These are phyloP conservation scores for Kluyveromyces marxianus DNA, from an alignment of 1,139 yeast species.

Conservation along the genomic window DNA sequence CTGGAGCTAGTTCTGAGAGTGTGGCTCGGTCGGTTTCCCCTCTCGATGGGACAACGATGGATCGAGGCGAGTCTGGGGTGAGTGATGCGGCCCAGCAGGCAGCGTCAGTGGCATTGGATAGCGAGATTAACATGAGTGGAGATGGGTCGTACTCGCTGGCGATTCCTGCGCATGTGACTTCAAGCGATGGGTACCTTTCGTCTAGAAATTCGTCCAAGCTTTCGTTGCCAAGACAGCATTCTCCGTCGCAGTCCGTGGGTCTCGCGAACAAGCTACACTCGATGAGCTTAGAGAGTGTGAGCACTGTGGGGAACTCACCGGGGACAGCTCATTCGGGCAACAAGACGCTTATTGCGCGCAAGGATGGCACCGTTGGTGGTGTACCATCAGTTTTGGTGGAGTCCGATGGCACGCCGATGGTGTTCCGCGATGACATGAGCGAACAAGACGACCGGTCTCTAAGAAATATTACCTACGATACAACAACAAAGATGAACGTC, in stretches of 20 bases:
- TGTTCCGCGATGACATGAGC: not conserved
- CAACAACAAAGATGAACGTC: conserved; percentile 11
- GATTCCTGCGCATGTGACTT: not conserved
- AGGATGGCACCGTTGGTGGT: not conserved
- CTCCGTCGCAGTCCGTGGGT: not conserved
- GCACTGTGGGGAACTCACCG: not conserved
- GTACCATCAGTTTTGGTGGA: not conserved
- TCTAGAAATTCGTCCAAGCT: not conserved
- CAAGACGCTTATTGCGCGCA: not conserved
- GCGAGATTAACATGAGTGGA: not conserved
- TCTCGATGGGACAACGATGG: too few relatives aligned
- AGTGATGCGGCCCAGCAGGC: not conserved
- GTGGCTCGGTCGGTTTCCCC: not conserved
- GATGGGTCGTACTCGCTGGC: not conserved
- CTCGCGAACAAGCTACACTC: not conserved
- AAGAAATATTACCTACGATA: conserved; percentile 10
- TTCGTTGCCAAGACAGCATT: not conserved
- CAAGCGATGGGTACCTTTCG: not conserved
- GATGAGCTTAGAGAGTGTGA: not conserved
- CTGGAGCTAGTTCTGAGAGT: too few relatives aligned
- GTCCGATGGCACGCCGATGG: not conserved
- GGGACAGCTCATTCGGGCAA: not conserved
- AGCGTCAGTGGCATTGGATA: not conserved
- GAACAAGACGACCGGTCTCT: not conserved
- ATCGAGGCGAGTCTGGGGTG: too few relatives aligned